Conservation (phyloP, 352 stramenopile species). For the Aphanomyces stellatus region DNA sequence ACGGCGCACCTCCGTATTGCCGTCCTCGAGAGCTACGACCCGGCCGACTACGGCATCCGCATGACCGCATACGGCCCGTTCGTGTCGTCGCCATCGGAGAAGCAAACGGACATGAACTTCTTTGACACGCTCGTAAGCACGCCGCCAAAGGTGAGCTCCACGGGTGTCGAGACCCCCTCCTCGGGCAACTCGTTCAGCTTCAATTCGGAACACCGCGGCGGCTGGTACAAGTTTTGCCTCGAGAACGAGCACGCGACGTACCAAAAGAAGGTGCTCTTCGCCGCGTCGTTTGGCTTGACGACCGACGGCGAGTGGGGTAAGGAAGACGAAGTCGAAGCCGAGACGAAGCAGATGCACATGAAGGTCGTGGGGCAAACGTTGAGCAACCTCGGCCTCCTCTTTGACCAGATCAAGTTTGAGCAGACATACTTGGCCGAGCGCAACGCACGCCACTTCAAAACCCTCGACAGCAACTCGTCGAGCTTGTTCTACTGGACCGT, state of each 20-base stretch:
- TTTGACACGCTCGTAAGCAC: conserved; percentile 68
- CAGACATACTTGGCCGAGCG: conserved; percentile 66
- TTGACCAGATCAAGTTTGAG: conserved; percentile 69
- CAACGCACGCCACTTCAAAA: conserved; percentile 61
- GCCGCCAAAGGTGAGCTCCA: conserved; percentile 39
- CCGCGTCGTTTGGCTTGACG: conserved; percentile 70
- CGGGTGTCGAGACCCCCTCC: conserved; percentile 31
- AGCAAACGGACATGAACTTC: conserved; percentile 51
- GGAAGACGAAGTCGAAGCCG: conserved; percentile 63
- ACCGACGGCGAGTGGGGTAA: conserved; percentile 62
- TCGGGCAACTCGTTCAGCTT: conserved; percentile 79
- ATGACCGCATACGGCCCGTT: conserved; percentile 70
- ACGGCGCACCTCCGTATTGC: conserved; percentile 77
- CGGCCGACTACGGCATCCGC: conserved; percentile 53
- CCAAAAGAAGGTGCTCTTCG: conserved; percentile 68
- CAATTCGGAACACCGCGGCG: conserved; percentile 70
- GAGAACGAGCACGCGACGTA: conserved; percentile 65
- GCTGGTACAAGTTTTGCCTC: conserved; percentile 82
- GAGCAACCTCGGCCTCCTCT: conserved; percentile 41
- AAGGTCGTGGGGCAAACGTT: conserved; percentile 54
- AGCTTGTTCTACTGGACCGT: conserved; percentile 74
- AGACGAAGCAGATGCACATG: conserved; percentile 62
- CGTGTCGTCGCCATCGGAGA: conserved; percentile 33
- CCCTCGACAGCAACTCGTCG: conserved; percentile 66
- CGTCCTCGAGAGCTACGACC: conserved; percentile 57